Percentiles rank a stretch among this genome's conserved stretches.
phyloP scores from a whole-genome alignment of 805 yeast species.

The Yarrowia divulgata region DNA sequence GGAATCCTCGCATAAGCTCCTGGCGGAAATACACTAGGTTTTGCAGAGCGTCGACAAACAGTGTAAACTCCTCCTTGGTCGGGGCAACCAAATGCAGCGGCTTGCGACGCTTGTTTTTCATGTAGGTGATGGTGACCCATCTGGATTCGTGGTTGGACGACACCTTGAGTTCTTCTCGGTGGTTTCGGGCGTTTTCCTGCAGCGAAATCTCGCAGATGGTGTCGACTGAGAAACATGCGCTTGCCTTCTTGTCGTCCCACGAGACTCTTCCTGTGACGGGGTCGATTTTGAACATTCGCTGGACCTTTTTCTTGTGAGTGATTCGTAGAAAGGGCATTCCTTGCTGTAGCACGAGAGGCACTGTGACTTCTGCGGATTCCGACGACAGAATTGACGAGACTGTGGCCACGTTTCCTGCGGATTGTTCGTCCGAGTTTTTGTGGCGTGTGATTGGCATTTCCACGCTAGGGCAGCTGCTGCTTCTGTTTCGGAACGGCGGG shows the following conservation, averaged over 20 bases:
- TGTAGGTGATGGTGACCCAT: conserved; percentile 86
- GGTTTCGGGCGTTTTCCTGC: conserved; percentile 78
- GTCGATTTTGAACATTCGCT: conserved; percentile 64
- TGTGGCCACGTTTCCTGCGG: background rate
- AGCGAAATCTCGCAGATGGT: conserved; percentile 67
- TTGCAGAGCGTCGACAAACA: conserved; percentile 62
- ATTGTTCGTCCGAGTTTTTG: conserved; percentile 24
- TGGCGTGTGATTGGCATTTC: conserved; percentile 31
- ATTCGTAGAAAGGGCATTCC: conserved; percentile 73
- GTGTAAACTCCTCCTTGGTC: conserved; percentile 58
- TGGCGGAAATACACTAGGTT: conserved; percentile 64
- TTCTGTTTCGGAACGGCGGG: conserved; percentile 20
- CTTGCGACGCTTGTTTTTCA: conserved; percentile 66
- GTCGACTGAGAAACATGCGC: conserved; percentile 60
- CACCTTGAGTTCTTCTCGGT: conserved; percentile 82
- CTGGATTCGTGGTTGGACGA: conserved; percentile 66
- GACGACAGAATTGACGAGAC: conserved; percentile 16
- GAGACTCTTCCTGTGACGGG: conserved; percentile 60
- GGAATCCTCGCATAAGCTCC: conserved; percentile 67
- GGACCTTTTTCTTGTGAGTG: conserved; percentile 72
- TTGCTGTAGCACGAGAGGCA: conserved; percentile 58
- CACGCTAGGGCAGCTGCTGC: conserved; percentile 28
- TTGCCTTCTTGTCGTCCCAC: conserved; percentile 63
- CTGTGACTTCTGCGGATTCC: conserved; percentile 47
- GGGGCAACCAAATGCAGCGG: conserved; percentile 80